These are phyloP conservation scores for Podospora didyma DNA, from an alignment of 495 filamentous ascomycete species.

Conservation along the genomic window DNA sequence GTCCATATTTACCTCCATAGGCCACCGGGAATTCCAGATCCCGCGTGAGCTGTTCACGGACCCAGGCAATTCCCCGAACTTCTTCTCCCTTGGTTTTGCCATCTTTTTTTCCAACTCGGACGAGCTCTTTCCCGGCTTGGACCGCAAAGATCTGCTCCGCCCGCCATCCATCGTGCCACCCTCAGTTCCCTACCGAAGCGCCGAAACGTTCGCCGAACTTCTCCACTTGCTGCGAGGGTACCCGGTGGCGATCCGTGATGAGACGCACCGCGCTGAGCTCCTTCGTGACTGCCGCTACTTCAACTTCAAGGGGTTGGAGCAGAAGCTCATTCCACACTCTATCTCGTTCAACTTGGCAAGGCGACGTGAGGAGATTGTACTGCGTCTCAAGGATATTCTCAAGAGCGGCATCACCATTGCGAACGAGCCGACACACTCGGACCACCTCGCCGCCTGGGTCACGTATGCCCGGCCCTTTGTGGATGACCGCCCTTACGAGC, in stretches of 20 bases:
- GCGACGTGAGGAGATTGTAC: conserved; percentile 67
- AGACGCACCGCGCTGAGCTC: conserved; percentile 72
- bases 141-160: conserved; percentile 75
- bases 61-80: conserved; percentile 88
- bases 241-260: conserved; percentile 69
- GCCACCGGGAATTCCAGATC: conserved; percentile 80
- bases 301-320: conserved; percentile 86
- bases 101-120: conserved; percentile 79
- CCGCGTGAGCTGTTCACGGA: conserved; percentile 81
- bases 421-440: conserved; percentile 36
- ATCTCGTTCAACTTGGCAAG: conserved; percentile 72
- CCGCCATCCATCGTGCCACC: conserved; percentile 85
- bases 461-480: conserved; percentile 79
- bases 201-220: conserved; percentile 76
- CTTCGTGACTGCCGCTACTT: conserved; percentile 89
- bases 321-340: conserved; percentile 74
- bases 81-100: conserved; percentile 89
- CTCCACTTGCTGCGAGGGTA: conserved; percentile 89
- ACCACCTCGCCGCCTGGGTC: conserved; percentile 55
- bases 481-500: conserved; percentile 66
- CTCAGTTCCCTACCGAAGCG: conserved; percentile 71
- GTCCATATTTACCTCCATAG: conserved; percentile 87
- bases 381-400: conserved; percentile 79
- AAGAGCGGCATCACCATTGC: conserved; percentile 74
- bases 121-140: conserved; percentile 83